A percentile compares a stretch with the other conserved stretches of the same genome.
Conservation (phyloP, 768 basidiomycete genomes). For the Panellus pusillus region DNA sequence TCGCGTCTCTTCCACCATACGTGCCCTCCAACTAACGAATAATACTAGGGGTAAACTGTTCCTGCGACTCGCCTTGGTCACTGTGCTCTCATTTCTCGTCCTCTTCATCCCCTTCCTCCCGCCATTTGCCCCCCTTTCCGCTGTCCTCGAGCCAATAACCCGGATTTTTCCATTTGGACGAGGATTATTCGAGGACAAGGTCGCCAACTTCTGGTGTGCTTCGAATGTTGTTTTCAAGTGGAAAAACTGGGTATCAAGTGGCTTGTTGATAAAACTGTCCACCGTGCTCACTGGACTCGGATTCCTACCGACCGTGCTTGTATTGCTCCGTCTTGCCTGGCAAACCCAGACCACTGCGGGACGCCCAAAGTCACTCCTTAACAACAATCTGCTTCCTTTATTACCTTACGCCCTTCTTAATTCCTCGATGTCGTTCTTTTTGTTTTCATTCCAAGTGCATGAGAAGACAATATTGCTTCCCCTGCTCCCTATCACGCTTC, state of each 20-base stretch:
- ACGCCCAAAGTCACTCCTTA: conserved; percentile 22
- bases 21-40: background rate
- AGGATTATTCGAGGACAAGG: conserved; percentile 93
- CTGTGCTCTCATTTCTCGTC: conserved; percentile 59
- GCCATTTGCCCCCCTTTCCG: conserved; percentile 51
- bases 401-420: conserved; percentile 80
- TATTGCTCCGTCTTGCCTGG: conserved; percentile 38
- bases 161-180: conserved; percentile 92
- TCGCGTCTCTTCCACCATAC: conserved; percentile 22
- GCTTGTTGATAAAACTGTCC: conserved; percentile 63
- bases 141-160: conserved; percentile 62
- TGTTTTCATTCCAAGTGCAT: conserved; percentile 96
- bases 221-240: conserved; percentile 89
- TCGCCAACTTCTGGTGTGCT: conserved; percentile 98
- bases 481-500: conserved; percentile 78
- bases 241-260: conserved; percentile 51
- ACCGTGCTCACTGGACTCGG: conserved; percentile 66
- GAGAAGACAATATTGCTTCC: conserved; percentile 91
- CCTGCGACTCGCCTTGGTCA: conserved; percentile 62
- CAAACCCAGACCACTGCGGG: conserved; percentile 23
- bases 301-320: conserved; percentile 62
- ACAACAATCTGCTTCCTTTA: conserved; percentile 58
- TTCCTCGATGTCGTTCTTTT: conserved; percentile 88
- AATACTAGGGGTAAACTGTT: conserved; percentile 50
- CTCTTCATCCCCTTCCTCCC: conserved; percentile 83